Conservation (phyloP, 495 filamentous ascomycete genomes). For the Penicillium bovifimosum region DNA sequence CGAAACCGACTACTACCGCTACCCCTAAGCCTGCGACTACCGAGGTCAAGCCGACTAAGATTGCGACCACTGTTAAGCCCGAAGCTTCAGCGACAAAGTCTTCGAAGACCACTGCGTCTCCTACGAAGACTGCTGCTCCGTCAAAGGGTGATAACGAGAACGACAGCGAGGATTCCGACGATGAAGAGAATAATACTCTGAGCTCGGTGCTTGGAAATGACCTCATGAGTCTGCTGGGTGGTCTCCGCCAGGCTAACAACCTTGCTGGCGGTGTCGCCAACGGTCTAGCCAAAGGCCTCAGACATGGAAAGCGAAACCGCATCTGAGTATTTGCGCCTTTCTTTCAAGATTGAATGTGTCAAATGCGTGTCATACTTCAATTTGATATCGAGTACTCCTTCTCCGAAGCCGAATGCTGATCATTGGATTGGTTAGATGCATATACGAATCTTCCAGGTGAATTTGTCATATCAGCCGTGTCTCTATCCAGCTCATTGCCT, state of each 20-base stretch:
- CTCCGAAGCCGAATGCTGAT: neutral
- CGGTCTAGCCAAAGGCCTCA: constrained; percentile 1
- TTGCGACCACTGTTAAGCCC: neutral
- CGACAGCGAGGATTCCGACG: neutral
- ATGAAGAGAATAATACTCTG: neutral
- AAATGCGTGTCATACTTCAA: neutral
- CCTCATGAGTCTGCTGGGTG: constrained; percentile 17
- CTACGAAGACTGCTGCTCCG: constrained; percentile 1
- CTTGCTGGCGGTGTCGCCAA: constrained; percentile 4
- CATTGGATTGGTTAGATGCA: neutral
- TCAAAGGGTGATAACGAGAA: too few relatives aligned
- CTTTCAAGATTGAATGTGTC: neutral
- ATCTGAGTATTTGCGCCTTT: neutral
- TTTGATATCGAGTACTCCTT: neutral
- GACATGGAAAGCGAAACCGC: neutral
- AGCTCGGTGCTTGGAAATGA: constrained; percentile 7
- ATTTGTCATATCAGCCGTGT: too few relatives aligned
- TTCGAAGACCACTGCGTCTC: neutral
- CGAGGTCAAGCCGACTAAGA: neutral
- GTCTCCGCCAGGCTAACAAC: constrained; percentile 16
- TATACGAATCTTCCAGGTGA: neutral
- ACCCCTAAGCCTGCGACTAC: neutral
- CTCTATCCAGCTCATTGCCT: too few relatives aligned
- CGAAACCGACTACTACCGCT: neutral
- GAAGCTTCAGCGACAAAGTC: neutral